Base-by-base conservation (phyloP, 176 grass and related monocot genomes). In the Bothriochloa decipiens region DNA sequence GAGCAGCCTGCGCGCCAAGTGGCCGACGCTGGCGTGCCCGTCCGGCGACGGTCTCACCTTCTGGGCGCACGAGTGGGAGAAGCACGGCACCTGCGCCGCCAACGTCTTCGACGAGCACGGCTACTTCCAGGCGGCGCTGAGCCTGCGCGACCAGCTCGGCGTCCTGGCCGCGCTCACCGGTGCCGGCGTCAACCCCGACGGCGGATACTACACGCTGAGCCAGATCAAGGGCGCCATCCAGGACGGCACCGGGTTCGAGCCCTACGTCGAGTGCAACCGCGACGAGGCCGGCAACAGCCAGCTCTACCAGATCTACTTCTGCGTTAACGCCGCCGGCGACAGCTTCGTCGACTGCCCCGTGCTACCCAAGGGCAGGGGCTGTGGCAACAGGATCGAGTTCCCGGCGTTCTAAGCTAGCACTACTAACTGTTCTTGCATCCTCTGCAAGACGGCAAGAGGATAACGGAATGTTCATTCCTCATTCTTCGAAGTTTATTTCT, bases 31-130 rank as follows among this genome's bases (percentile, higher is more conserved):
- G 65, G 91, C 93, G 20, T 98, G 96, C 74, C 96, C 96, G 11
- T 77, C 77, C 20, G 77, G 40, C 76, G 93, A 96, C 58, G 96
- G 96, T 0, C 33, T 83, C 26, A 47, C n/a, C 0, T 98, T 98
- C 85, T 98, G 96, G 96, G 70, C 64, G 20, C 96, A 98, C 60
- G 96, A 94, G 82, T 96, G 96, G 96, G 89, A 94, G 74, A 98
- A 98, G 85, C 96, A 98, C 81, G 96, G 96, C 83, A 96, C 96
- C 52, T 96, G 96, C 68, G 83, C 96, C 2, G 65, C 78, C 50
- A 37, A 81, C 60, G 5, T 89, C 35, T 83, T 98, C 82, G 76
- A 95, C 69, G 82, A 96, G 91, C 91, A 88, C 72, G 40, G 76
- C 68, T 98, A 98, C 83, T 98, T 98, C 91, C 57, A 89, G 74